Evolutionary conservation across 164 flowering plant species (phyloP).

Genomic region (Nelumbo lutea): DNA sequence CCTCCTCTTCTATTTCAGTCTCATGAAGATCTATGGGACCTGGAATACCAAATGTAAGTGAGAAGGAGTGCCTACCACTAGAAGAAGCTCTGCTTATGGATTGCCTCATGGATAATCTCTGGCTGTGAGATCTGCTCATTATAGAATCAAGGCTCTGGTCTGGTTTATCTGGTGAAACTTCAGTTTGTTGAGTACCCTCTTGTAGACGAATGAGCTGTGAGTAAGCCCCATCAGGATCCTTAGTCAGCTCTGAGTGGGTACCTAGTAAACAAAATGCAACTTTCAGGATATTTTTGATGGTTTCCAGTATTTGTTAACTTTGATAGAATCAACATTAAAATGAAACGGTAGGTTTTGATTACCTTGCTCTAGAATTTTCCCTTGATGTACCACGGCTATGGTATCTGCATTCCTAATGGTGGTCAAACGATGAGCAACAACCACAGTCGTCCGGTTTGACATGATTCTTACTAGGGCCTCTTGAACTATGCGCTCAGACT

Average conservation of each 20-base stretch:
- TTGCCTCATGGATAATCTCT: conserved; percentile 19
- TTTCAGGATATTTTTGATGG: too few species aligned
- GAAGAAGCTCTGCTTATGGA: conserved; percentile 41
- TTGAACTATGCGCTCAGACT: conserved; percentile 65
- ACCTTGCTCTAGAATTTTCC: conserved; percentile 77
- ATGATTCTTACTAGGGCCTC: conserved; percentile 60
- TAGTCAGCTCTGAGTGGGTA: conserved; percentile 51
- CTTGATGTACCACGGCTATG: conserved; percentile 67
- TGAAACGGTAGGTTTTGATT: background rate
- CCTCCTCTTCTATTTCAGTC: conserved; percentile 5
- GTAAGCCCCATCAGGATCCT: conserved; percentile 57
- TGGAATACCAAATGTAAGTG: conserved; percentile 23
- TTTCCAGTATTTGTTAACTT: too few species aligned
- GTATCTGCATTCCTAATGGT: conserved; percentile 56
- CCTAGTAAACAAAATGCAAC: conserved; percentile 29
- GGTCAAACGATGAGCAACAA: conserved; percentile 77
- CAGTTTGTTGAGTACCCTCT: conserved; percentile 30
- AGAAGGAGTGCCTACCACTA: conserved; percentile 22
- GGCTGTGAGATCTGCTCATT: conserved; percentile 24
- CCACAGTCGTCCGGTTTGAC: conserved; percentile 55
- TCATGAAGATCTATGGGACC: conserved; percentile 17
- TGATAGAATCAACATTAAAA: background rate
- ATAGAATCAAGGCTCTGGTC: conserved; percentile 10
- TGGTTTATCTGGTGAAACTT: conserved; percentile 4
- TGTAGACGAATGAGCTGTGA: conserved; percentile 53